Conservation (phyloP, 2,329 filamentous ascomycete species). For the Xylogone sp. region DNA sequence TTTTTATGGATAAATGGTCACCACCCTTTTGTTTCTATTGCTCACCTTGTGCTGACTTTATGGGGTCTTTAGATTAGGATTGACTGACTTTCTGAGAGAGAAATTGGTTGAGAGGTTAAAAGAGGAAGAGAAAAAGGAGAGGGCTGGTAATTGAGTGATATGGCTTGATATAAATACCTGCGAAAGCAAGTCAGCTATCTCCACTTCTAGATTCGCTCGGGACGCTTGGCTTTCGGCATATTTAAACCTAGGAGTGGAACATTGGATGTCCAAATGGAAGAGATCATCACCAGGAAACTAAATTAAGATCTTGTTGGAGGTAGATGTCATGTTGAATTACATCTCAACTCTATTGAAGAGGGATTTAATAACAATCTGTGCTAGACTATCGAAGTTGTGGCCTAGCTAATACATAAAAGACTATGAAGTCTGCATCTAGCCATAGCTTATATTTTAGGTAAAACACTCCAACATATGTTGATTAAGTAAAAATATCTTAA, state of each 20-base stretch:
- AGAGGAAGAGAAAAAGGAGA: conserved; percentile 41
- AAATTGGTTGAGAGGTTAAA: conserved; percentile 51
- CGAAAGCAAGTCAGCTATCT: neutral
- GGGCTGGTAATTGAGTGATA: conserved; percentile 1
- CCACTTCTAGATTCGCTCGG: no score
- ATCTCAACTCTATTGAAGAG: neutral
- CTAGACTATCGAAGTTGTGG: no score
- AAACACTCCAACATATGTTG: no score
- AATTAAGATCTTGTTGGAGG: neutral
- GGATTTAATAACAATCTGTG: neutral
- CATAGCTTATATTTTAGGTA: no score
- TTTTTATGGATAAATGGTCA: neutral
- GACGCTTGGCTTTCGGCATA: no score
- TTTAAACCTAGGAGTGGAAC: neutral
- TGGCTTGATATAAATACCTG: neutral
- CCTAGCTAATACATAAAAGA: no score
- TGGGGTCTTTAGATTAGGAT: conserved; percentile 39
- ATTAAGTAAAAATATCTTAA: neutral
- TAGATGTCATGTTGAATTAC: neutral
- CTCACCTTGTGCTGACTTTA: conserved; percentile 19
- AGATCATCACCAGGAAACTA: neutral
- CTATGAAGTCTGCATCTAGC: no score
- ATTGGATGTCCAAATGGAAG: neutral
- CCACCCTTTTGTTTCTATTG: neutral
- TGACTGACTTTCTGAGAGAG: conserved; percentile 50